Evolutionary conservation across 306 rosid species (phyloP), one percentile per base, ranked within the genome.

Genomic region (Hylodesmum podocarpum): DNA sequence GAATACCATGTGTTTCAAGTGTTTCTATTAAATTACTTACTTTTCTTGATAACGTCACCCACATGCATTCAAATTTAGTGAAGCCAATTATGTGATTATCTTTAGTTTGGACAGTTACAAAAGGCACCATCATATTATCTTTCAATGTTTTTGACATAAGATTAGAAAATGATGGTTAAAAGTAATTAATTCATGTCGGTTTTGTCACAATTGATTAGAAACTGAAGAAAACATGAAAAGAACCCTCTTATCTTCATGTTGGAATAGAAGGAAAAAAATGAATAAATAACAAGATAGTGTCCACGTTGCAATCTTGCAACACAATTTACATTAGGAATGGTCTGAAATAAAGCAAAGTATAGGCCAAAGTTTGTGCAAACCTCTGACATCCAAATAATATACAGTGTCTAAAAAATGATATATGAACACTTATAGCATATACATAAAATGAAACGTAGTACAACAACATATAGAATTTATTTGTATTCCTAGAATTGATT

Each of bases 401-500:
- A 15, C 25, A 14, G 2, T 49, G 44, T 28, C 62, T 2, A 72
- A 72, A 24, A 29, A n/a, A 6, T 33, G 12, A 51, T 54, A 37
- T 36, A 7, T 33, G 2, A 11, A 46, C 18, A 27, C 27, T 16
- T 14, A 14, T 27, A 49, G 28, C 25, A 31, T 34, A 41, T 34
- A 21, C n/a, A n/a, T n/a, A n/a, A n/a, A n/a, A 49, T 5, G 0
- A 47, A 43, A 13, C 37, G 24, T 24, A 47, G 54, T 47, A 74
- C 3, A 78, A 9, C 6, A 16, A 15, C 28, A 49, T 70, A 69
- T 12, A 46, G 4, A 69, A n/a, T n/a, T 8, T 46, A 6, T 49
- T 40, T 49, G 39, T 65, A 49, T 27, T 58, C 31, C 72, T 74
- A 66, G 43, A 70, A 78, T 25, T 15, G 58, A 77, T 46, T 66